Base-by-base conservation (phyloP, 371 early-diverging fungal genomes). In the Mucor racemosus region DNA sequence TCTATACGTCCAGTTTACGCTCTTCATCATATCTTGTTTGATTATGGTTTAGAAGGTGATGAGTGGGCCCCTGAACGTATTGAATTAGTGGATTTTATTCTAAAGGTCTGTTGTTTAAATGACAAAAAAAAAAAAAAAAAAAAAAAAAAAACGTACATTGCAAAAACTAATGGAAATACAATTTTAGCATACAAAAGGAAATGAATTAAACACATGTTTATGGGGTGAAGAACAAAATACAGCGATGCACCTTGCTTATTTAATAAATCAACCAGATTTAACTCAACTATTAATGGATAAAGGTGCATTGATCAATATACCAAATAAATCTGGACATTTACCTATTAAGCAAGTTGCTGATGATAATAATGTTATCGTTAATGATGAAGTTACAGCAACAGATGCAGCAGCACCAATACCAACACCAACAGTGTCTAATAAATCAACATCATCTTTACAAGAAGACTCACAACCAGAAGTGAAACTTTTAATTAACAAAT, bases 191-290 rank as follows among this genome's bases (percentile, higher is more conserved):
- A 65, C 66, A 11, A 65, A 65, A 64, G 44, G 42, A 17, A 56
- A 62, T 34, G 69, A 73, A 42, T 42, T 73, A 13, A 68, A 73
- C 55, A 66, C 62, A 4, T 68, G 55, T 41, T 41, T 68, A 15
- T 73, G 73, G 73, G 73, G 73, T 26, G 33, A 46, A 59, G 73
- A 68, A 15, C 21, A 63, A 34, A 73, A 73, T 36, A 68, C 73
- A 15, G 54, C 31, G 4, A 62, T 73, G 63, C 73, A 73, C 36
- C 65, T 73, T 31, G 73, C 73, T 55, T 67, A 62, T 26, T 59
- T 67, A 33, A 40, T 68, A 14, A 60, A 72, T 21, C 60, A 60
- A 26, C 60, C 57, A 4, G 62, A 65, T 19, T 44, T 73, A 19
- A 68, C 65, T 2, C 67, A 68, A 26, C 55, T 58, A 5, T 59